phyloP scores from a whole-genome alignment of 2,329 filamentous ascomycete species.

The Colletotrichum noveboracense region DNA sequence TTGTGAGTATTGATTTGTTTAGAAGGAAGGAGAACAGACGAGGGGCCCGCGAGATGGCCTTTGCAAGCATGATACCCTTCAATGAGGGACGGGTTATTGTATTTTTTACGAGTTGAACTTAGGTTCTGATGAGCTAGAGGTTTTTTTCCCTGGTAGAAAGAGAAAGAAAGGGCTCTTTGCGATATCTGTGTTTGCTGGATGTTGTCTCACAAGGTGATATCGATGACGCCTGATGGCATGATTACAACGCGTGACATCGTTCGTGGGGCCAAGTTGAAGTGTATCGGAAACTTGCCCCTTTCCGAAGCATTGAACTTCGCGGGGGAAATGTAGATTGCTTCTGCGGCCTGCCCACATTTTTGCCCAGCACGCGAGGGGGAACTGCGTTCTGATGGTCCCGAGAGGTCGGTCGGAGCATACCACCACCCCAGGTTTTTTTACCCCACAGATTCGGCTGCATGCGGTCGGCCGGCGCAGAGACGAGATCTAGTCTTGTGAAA shows the following conservation, averaged over 20 bases:
- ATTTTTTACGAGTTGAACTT: background rate
- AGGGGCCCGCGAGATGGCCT: background rate
- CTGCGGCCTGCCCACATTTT: background rate
- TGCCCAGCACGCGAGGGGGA: background rate
- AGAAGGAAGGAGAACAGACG: background rate
- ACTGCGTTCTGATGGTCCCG: background rate
- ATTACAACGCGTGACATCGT: background rate
- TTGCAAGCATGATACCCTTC: constrained; percentile 8
- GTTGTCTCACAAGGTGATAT: background rate
- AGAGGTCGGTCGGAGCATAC: background rate
- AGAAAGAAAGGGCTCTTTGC: background rate
- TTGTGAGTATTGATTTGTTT: background rate
- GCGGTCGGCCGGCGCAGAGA: background rate
- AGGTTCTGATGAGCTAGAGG: background rate
- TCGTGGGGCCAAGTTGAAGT: background rate
- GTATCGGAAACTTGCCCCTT: background rate
- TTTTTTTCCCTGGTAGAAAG: background rate
- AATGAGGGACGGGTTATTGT: background rate
- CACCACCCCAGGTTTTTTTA: background rate
- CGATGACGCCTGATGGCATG: background rate
- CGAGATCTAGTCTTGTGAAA: background rate
- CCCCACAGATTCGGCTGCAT: background rate
- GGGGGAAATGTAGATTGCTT: background rate
- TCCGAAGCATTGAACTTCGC: background rate
- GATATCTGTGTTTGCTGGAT: background rate